These are phyloP conservation scores for Naganishia kalamii DNA, from an alignment of 768 basidiomycete genomes.

Conservation along the genomic window DNA sequence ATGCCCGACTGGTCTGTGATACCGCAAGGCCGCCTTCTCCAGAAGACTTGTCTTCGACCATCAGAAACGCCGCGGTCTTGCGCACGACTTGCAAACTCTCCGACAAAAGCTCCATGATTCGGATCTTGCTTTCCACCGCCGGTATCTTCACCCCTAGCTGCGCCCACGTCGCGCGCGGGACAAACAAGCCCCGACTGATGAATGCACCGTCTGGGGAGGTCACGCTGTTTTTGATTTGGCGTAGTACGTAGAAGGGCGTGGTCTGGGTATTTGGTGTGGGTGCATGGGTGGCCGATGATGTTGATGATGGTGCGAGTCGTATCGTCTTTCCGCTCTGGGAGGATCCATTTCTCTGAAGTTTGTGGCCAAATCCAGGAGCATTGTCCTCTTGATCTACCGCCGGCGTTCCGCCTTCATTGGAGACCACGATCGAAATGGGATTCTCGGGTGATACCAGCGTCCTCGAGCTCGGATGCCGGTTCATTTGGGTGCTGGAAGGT, in stretches of 20 bases:
- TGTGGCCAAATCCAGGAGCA: no score
- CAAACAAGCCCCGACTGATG: conserved; percentile 19
- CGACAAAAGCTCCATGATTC: conserved; percentile 22
- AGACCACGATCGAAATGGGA: no score
- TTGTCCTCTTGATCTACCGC: no score
- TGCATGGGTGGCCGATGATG: background rate
- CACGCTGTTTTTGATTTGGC: conserved; percentile 20
- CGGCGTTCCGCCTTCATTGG: no score
- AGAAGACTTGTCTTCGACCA: background rate
- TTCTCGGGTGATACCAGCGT: no score
- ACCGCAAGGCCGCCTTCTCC: background rate
- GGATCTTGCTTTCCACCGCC: conserved; percentile 25
- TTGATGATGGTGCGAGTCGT: background rate
- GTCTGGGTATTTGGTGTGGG: background rate
- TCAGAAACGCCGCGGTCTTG: background rate
- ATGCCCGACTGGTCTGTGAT: background rate
- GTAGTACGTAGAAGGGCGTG: conserved; percentile 22
- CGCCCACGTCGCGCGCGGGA: conserved; percentile 20
- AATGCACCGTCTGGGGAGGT: conserved; percentile 19
- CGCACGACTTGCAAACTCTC: background rate
- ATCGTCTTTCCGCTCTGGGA: no score
- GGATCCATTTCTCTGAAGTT: no score
- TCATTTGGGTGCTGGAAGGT: no score
- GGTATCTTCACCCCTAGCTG: conserved; percentile 23
- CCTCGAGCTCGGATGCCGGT: no score